Evolutionary conservation across 108 stramenopile species (phyloP).

Genomic region (Mediolabrus comicus): DNA sequence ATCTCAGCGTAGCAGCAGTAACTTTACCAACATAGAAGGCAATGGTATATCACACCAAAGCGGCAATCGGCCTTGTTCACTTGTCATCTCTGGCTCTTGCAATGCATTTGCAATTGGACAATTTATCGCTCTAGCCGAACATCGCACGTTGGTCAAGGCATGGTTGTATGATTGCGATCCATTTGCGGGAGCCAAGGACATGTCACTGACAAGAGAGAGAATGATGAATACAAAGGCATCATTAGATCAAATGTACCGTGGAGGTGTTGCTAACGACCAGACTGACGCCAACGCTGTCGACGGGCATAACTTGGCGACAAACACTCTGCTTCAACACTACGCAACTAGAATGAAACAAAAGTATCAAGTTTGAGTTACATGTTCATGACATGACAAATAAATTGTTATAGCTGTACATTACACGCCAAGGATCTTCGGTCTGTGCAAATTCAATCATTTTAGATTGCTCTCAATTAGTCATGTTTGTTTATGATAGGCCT

Average conservation of each 20-base stretch:
- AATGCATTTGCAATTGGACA: constrained; percentile 87
- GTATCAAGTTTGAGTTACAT: not conserved
- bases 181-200: constrained; percentile 46
- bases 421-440: not conserved
- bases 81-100: constrained; percentile 65
- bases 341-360: constrained; percentile 39
- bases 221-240: constrained; percentile 49
- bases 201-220: constrained; percentile 33
- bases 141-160: constrained; percentile 75
- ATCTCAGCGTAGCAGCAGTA: constrained; percentile 19
- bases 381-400: not conserved
- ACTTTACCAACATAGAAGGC: not conserved
- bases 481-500: constrained; percentile 31
- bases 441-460: no score
- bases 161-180: constrained; percentile 74
- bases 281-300: constrained; percentile 22
- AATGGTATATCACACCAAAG: not conserved
- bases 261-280: not conserved
- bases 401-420: not conserved
- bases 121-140: constrained; percentile 79
- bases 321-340: constrained; percentile 66
- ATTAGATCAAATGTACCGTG: constrained; percentile 47
- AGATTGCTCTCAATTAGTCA: not conserved
- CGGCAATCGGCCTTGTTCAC: constrained; percentile 75
- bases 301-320: constrained; percentile 56